phyloP scores from a whole-genome alignment of 2,329 filamentous ascomycete genomes.

The Hymenoscyphus occultus region DNA sequence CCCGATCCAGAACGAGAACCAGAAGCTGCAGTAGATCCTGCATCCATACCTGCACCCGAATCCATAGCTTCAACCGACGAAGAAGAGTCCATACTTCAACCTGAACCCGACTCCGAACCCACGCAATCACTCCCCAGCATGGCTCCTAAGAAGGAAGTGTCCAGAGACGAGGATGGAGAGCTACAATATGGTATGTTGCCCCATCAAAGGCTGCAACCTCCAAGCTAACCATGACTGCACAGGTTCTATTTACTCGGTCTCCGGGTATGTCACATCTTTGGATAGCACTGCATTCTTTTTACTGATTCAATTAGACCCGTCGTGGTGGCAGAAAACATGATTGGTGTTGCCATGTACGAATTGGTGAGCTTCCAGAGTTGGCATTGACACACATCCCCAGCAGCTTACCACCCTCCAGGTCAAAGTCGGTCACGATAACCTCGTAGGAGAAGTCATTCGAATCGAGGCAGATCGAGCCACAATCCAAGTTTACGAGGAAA shows the following conservation, averaged over 20 bases:
- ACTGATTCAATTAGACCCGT: slow-evolving; percentile 63
- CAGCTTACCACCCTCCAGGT: slow-evolving; percentile 53
- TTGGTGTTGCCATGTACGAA: slow-evolving; percentile 99
- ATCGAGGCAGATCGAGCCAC: slow-evolving; percentile 94
- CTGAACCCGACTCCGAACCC: slow-evolving; percentile 14
- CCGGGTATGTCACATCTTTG: slow-evolving; percentile 45
- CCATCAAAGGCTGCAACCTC: slow-evolving; percentile 11
- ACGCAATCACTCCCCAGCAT: slow-evolving; percentile 36
- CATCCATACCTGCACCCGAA: background rate
- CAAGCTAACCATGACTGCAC: slow-evolving; percentile 28
- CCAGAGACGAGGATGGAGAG: slow-evolving; percentile 46
- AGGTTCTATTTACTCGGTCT: slow-evolving; percentile 69
- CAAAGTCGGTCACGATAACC: slow-evolving; percentile 84
- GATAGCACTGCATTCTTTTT: background rate
- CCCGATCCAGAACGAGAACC: too few species aligned
- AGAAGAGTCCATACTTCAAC: too few species aligned
- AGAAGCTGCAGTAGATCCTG: slow-evolving; percentile 8
- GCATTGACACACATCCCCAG: slow-evolving; percentile 34
- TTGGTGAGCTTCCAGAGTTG: slow-evolving; percentile 48
- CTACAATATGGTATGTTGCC: slow-evolving; percentile 51
- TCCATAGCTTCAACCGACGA: too few species aligned
- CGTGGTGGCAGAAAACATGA: slow-evolving; percentile 96
- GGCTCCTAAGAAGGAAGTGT: slow-evolving; percentile 39
- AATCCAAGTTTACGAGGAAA: slow-evolving; percentile 99
- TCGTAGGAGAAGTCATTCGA: slow-evolving; percentile 97